These are phyloP conservation scores for Posidonia oceanica DNA, from an alignment of 116 monocot species.

Conservation along the genomic window DNA sequence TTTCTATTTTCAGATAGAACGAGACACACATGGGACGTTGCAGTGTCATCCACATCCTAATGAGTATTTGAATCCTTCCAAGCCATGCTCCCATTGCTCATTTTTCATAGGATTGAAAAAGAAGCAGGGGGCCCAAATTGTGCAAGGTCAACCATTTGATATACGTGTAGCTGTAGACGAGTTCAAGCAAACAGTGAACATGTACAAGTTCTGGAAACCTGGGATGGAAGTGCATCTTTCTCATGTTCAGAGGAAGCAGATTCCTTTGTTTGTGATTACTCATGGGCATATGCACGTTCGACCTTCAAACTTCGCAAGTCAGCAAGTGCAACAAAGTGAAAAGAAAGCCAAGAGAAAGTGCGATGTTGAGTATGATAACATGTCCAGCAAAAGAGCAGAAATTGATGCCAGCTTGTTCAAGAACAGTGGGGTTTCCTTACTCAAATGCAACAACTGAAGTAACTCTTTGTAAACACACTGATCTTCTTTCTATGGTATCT, in stretches of 20 bases:
- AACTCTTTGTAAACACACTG: too few relatives aligned
- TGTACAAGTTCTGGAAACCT: conserved; percentile 88
- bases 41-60: conserved; percentile 91
- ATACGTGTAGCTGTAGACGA: conserved; percentile 95
- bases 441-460: too few relatives aligned
- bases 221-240: conserved; percentile 91
- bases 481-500: too few relatives aligned
- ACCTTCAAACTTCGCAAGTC: conserved; percentile 12
- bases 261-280: conserved; percentile 83
- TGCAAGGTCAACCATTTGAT: conserved; percentile 93
- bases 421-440: too few relatives aligned
- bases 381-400: too few relatives aligned
- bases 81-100: conserved; percentile 57
- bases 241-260: conserved; percentile 88
- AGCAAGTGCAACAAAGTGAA: conserved; percentile 17
- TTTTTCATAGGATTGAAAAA: conserved; percentile 97
- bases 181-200: conserved; percentile 65
- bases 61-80: conserved; percentile 63
- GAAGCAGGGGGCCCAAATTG: conserved; percentile 49
- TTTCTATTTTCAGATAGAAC: conserved; percentile 65
- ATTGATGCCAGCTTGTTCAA: too few relatives aligned
- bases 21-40: conserved; percentile 80
- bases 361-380: too few relatives aligned
- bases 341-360: too few relatives aligned
- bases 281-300: conserved; percentile 57